Evolutionary conservation across 805 yeast species (phyloP), one percentile per base, ranked within the genome.

Genomic region (Saccharomycopsis lassenensis): DNA sequence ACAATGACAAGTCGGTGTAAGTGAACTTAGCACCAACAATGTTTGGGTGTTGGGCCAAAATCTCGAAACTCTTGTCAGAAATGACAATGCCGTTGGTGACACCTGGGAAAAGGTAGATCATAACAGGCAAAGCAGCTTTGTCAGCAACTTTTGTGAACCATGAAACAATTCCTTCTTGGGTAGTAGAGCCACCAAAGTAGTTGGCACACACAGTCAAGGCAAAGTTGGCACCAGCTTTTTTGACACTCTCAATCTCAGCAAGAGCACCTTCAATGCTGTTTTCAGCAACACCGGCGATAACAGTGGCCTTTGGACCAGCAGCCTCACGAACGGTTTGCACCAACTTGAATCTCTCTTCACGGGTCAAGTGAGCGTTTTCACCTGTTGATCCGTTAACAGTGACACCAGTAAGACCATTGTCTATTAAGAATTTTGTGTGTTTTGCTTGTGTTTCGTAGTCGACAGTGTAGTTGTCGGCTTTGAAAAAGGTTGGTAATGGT

Each of bases 401-500:
- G 18, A 59, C 43, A 16, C 63, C 62, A n/a, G 46, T 45, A 20
- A 61, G 52, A 5, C 64, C 63, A 22, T 43, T 46, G 4, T 37
- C 39, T 21, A 11, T 33, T 34, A 57, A 41, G 34, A 48, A 41
- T 33, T 50, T 48, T 10, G 60, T 58, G 32, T 59, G 63, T 23
- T 43, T 41, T 20, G 48, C 47, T 41, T 56, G 62, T 22, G 61
- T 47, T 3, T 56, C 47, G 26, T 47, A 51, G 16, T 48, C 46
- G 8, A 45, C 48, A 29, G 51, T 54, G 51, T 52, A 58, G 24
- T 56, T 57, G 38, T 61, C 63, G 30, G 51, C 51, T 46, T 65
- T 63, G 65, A 68, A 69, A 50, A 71, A 71, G 4, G 77, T 70
- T 40, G 71, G 71, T 10, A 62, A 56, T 21, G 77, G 77, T 7